Evolutionary conservation across 2,329 filamentous ascomycete species (phyloP), one percentile per base, ranked within the genome.

Genomic region (Xylariaceae sp.): DNA sequence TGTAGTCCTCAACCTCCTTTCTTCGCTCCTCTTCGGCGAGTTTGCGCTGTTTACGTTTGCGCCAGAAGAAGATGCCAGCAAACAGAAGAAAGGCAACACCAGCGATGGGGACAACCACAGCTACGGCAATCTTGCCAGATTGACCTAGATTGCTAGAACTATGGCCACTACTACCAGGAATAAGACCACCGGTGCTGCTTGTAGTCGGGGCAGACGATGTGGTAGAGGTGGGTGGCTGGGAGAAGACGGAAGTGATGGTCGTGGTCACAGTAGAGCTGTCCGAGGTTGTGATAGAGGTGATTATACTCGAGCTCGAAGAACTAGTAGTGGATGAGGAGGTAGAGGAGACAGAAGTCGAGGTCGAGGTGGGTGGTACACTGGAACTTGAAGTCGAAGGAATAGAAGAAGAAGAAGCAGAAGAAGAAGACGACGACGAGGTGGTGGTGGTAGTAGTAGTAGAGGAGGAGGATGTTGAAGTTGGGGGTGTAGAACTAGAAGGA

Each of bases 1-100:
- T 85, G 64, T 97, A 97, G 63, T 97, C 93, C 65, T 97, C 92
- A 10, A 96, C 90, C 68, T 98, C 93, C 71, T 96, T 96, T 53
- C 91, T 82, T 40, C 93, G 82, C 59, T 91, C 82, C 64, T 96
- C 93, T 62, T 93, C 89, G 12, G 85, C 86, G 52, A 82, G 81
- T 73, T 89, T 93, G 53, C 84, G 82, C 59, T 87, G 83, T 71
- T 94, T 95, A 52, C 90, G 85, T 71, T 83, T 90, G 63, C 88
- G 83, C 89, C 90, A 98, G 61, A 92, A 81, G 66, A 87, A 90
- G 22, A 96, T 74, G 6, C 83, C 86, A 3, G 80, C 81, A 7
- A 92, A 67, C 2, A 92, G 82, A 19, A 97, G 74, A 16, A 95
- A 67, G 2, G 88, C 89, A 29, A 97, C 89, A 2, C 85, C 89